A percentile compares a stretch with the other conserved stretches of the same genome.
phyloP scores from a whole-genome alignment of 805 yeast genomes.

The Wickerhamomyces bovis region DNA sequence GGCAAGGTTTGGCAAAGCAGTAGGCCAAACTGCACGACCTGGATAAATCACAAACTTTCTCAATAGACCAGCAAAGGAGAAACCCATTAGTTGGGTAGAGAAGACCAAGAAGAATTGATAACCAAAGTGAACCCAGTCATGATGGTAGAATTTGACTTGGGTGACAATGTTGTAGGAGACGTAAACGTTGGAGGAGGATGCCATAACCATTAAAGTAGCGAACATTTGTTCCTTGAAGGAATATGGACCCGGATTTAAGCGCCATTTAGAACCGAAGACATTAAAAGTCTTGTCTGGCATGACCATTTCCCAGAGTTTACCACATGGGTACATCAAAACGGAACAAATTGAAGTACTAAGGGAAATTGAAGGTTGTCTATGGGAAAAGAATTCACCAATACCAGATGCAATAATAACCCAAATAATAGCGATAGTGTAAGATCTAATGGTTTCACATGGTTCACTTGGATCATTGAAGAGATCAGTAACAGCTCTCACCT shows the following conservation, averaged over 20 bases:
- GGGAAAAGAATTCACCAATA: constrained; percentile 51
- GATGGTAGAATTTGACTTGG: constrained; percentile 26
- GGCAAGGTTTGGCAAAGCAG: constrained; percentile 41
- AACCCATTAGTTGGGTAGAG: constrained; percentile 58
- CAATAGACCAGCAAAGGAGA: constrained; percentile 61
- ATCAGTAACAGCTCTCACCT: constrained; percentile 58
- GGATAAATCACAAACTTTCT: constrained; percentile 53
- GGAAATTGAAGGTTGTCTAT: constrained; percentile 45
- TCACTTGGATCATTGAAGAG: constrained; percentile 41
- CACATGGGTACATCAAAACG: constrained; percentile 40
- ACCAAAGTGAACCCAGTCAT: constrained; percentile 34
- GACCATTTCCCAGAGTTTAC: constrained; percentile 33
- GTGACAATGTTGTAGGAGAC: constrained; percentile 34
- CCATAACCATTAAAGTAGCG: constrained; percentile 40
- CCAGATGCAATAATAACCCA: constrained; percentile 51
- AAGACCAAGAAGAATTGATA: constrained; percentile 48
- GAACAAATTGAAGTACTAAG: constrained; percentile 40
- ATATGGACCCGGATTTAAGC: constrained; percentile 63
- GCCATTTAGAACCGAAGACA: constrained; percentile 32
- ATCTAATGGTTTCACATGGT: constrained; percentile 45
- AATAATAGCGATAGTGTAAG: constrained; percentile 31
- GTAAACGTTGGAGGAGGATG: constrained; percentile 29
- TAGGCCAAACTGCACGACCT: constrained; percentile 48
- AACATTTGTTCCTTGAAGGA: constrained; percentile 60
- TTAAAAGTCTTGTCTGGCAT: constrained; percentile 43